Base-by-base conservation (phyloP, 805 yeast genomes). In the Spathaspora passalidarum region DNA sequence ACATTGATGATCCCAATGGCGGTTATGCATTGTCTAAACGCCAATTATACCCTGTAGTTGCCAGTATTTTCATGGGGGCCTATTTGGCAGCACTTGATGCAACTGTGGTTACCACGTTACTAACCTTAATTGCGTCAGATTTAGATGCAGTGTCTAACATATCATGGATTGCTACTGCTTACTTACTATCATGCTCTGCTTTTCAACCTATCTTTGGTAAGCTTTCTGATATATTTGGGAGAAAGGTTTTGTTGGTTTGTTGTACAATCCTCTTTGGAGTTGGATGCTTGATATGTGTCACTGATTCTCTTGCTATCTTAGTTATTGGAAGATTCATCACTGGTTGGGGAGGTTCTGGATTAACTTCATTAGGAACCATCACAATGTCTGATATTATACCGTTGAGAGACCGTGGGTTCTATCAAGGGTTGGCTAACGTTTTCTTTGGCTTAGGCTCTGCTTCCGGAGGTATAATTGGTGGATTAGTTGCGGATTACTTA, bases 281-380 rank as follows among this genome's bases (percentile, higher is more conserved):
- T 1, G 91, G 77, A 1, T 72, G 77, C 44, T 55, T 78, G 10
- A 71, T 81, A 40, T 82, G 88, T 59, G 81, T 72, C 1, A 75
- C 84, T 1, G 64, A 68, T 62, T 80, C 62, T 57, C 78, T 56
- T 11, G 52, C 66, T 38, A 53, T 72, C 44, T 68, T 85, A 51
- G 78, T 83, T 6, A 49, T 78, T 22, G 86, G 86, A 3, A 69
- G 88, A 55, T 80, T 88, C 49, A 72, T 89, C 42, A 82, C 95
- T 20, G 97, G 97, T 16, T 76, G 86, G 46, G 96, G 96, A 10
- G 96, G 96, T n/a, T 94, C 96, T 5, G 96, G 96, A 1, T 78
- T 89, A 57, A 80, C 84, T 42, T 76, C 91, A 0, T 68, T 88
- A 53, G 78, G 88, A 14, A 83, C 96, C 5, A 85, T 89, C 47